Evolutionary conservation across 441 rosid genomes (phyloP).

Genomic region (Corymbia citriodora): DNA sequence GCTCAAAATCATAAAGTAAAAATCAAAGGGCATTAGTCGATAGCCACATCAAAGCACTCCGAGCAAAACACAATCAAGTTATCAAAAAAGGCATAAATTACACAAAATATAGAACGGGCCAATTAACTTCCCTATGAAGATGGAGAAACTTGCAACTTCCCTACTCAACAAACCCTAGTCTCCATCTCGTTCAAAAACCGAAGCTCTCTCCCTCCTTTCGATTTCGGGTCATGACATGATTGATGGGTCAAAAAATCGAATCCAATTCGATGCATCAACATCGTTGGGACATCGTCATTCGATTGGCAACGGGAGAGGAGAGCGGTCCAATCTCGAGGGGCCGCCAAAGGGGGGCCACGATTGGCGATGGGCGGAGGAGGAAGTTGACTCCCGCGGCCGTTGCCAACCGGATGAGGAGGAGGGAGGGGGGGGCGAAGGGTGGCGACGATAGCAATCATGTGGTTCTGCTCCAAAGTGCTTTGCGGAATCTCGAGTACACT

Average conservation of each 20-base stretch:
- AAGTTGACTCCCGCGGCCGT: not conserved
- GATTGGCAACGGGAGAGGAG: not conserved
- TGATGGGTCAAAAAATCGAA: not conserved
- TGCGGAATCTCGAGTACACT: not conserved
- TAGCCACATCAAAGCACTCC: no score
- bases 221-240: not conserved
- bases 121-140: not conserved
- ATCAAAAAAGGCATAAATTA: not conserved
- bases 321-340: not conserved
- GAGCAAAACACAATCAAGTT: no score
- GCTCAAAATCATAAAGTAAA: not conserved
- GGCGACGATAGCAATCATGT: not conserved
- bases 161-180: not conserved
- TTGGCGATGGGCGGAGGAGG: not conserved
- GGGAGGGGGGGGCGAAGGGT: not conserved
- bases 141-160: not conserved
- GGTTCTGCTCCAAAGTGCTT: not conserved
- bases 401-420: not conserved
- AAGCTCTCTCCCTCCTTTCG: not conserved
- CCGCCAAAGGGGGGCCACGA: not conserved
- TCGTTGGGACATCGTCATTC: not conserved
- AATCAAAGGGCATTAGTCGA: fast-evolving
- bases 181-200: not conserved
- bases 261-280: not conserved
- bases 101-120: fast-evolving